Evolutionary conservation across 257 asterid species (phyloP), one percentile per base, ranked within the genome.

Genomic region (Coffea canephora): DNA sequence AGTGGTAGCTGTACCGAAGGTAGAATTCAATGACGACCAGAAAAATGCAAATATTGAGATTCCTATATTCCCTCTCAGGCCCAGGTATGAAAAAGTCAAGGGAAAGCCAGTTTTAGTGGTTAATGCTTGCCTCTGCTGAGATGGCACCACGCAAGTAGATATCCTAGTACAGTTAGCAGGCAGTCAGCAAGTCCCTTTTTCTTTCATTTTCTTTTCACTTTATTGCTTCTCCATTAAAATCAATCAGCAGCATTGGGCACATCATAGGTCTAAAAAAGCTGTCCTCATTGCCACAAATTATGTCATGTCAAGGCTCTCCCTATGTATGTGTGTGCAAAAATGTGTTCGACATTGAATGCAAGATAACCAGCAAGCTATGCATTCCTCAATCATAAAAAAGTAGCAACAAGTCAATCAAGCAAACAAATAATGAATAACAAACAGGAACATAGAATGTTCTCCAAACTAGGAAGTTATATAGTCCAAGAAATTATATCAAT

Each of bases 401-500:
- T 49, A 65, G 21, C 15, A 73, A 49, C 23, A 50, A 64, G n/a
- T 64, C 12, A n/a, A 43, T 18, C 43, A 11, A 50, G 31, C 55
- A 65, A 49, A 43, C 23, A 52, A n/a, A 65, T 49, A 15, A 73
- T 31, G 65, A 65, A 79, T 57, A 55, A 14, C 18, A 15, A 46
- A 57, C 12, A 34, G 41, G 54, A 39, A 50, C 50, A n/a, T 2
- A 11, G 49, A 73, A 48, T 34, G n/a, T 50, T 50, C 74, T 70
- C 31, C 59, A 79, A 16, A 70, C 41, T n/a, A 27, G 48, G 73
- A 55, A 45, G 16, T n/a, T n/a, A 80, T 14, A 21, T 23, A 66
- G 76, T 10, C 49, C 71, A 69, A 8, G 73, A 68, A 66, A 49
- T 36, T 31, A 80, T 83, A 78, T 75, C 45, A 78, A 16, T 41